Evolutionary conservation across 805 yeast species (phyloP), one percentile per base, ranked within the genome.

Genomic region (Wickerhamomyces queroliae): DNA sequence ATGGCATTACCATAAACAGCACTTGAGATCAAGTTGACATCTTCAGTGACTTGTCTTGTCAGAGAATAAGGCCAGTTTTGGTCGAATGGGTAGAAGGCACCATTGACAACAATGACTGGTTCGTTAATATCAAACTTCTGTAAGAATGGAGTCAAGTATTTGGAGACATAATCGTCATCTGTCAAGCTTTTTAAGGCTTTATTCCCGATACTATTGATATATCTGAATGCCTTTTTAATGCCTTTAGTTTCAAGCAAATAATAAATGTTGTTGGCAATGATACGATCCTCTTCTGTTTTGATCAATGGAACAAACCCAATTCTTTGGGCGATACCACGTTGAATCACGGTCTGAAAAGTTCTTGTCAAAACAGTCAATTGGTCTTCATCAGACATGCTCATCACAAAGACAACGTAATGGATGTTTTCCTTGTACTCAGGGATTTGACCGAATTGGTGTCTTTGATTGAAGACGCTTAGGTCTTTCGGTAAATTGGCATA

Each of bases 271-370:
- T 54, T 45, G 36, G 53, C 51, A 17, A 39, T 36, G 2, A 42
- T 19, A 26, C 38, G 37, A 27, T 54, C 56, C 2, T 44, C 46
- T 16, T 43, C 47, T 9, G 45, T 49, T 3, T 51, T 44, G 21
- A 49, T 44, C 3, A 83, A 42, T 0, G 98, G 95, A n/a, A 91
- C 64, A 3, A 91, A 45, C 7, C 97, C 99, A 37, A 91, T 54
- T 58, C 90, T 83, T 47, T 89, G 83, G 0, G 96, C 86, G 15
- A 84, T 69, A 1, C 78, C 76, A 32, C 75, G 71, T 11, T 70
- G 66, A n/a, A 78, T 51, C 3, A 78, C 63, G 2, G 74, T 58
- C 20, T 69, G 66, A 2, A 81, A 50, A 25, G 78, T 64, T 8
- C 80, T 65, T 16, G 72, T 59, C 22, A 80, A 57, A 2, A 72